Evolutionary conservation across 2,329 filamentous ascomycete species (phyloP), one percentile per base, ranked within the genome.

Genomic region (Neoascochyta sp.): DNA sequence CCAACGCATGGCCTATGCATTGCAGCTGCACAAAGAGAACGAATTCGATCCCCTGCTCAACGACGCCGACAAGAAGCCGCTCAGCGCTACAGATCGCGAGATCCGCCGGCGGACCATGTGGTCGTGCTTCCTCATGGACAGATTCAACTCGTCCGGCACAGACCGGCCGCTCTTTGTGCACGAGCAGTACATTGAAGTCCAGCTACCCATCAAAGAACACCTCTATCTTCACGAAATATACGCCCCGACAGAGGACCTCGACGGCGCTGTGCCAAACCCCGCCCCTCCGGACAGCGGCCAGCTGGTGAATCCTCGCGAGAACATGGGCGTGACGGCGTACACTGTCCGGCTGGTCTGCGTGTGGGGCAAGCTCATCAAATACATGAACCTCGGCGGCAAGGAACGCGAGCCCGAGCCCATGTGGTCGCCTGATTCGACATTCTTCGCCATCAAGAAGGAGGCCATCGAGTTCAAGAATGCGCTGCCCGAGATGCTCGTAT

Each of bases 81-180:
- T 92, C 29, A 95, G 87, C 56, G 92, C 92, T 47, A 87, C 89
- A 10, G 92, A 96, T 60, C 82, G 87, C 16, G 92, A 98, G 60
- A 95, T 96, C 31, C 77, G 92, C 38, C 73, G 92, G 46, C 78
- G 92, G 34, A 92, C 88, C 3, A 96, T 98, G 90, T 98, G 92
- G 92, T 86, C 89, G 9, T 96, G 90, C 57, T 95, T 95, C 54
- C 64, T 95, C 34, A 95, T 96, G 89, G 92, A 98, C 59, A 80
- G 90, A 0, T 95, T 95, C 69, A 95, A 93, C 63, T 95, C 90
- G 0, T 95, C 89, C 1, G 90, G 92, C 2, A 93, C 87, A 3
- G 89, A 95, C 52, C 76, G 90, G 20, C 92, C 92, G 12, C 86
- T 87, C 30, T 95, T 95, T 47, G 83, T 95, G 32, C 83, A 86